phyloP scores from a whole-genome alignment of 768 basidiomycete species.

The Sarcodon aspratus region DNA sequence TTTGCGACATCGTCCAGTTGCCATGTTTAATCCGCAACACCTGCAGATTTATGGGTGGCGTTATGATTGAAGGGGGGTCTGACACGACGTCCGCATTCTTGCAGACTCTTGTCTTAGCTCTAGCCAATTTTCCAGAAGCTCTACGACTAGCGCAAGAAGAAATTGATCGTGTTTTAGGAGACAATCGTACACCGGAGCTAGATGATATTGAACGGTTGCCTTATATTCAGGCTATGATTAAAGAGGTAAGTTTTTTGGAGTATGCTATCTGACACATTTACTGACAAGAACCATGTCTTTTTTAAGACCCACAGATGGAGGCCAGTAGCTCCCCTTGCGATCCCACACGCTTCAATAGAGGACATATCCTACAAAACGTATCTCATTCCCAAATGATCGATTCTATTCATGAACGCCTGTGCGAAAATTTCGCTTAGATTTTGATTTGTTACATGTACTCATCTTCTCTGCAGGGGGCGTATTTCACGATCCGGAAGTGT shows the following conservation, averaged over 20 bases:
- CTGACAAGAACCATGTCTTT: background rate
- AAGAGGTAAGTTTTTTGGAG: constrained; percentile 1
- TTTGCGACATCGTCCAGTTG: background rate
- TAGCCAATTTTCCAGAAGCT: constrained; percentile 13
- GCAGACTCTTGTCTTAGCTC: constrained; percentile 11
- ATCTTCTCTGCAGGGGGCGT: background rate
- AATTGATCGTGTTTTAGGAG: constrained; percentile 14
- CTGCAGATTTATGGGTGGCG: constrained; percentile 19
- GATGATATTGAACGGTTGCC: constrained; percentile 16
- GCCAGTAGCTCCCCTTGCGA: background rate
- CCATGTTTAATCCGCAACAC: background rate
- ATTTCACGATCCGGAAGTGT: constrained; percentile 72
- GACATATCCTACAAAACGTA: background rate
- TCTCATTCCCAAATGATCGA: background rate
- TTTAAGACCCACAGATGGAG: background rate
- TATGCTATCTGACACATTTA: no score
- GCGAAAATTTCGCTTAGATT: background rate
- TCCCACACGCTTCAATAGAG: background rate
- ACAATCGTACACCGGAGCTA: constrained; percentile 10
- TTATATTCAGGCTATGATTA: constrained; percentile 16
- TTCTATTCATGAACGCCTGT: background rate
- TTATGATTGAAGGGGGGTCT: constrained; percentile 19
- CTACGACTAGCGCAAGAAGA: constrained; percentile 17
- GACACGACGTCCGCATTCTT: constrained; percentile 15
- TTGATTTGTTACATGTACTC: no score